Conservation (phyloP, 192 early-diverging fungal genomes). For the Podila verticillata region DNA sequence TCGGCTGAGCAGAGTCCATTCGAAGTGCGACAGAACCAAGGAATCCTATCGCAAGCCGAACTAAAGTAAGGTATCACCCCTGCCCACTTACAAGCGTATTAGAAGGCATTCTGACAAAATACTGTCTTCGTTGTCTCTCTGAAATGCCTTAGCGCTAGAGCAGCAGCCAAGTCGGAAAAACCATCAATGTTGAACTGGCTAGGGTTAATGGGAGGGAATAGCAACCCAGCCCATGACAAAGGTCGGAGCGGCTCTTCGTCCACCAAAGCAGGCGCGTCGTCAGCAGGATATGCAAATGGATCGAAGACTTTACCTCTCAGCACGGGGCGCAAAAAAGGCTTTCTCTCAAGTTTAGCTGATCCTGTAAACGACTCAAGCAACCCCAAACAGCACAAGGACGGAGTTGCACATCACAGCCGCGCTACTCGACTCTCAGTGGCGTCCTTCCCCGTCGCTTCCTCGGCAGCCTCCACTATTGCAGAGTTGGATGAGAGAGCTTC, state of each 20-base stretch:
- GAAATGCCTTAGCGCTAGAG: slow-evolving; percentile 13
- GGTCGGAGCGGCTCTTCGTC: not conserved
- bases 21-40: slow-evolving; percentile 39
- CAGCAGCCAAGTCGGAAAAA: slow-evolving; percentile 36
- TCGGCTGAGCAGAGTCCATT: slow-evolving; percentile 45
- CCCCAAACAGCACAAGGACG: slow-evolving; percentile 12
- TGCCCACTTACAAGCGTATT: not conserved
- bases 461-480: not conserved
- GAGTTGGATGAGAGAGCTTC: slow-evolving; percentile 32
- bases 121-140: not conserved
- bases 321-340: slow-evolving; percentile 38
- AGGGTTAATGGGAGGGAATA: slow-evolving; percentile 14
- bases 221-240: not conserved
- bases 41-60: slow-evolving; percentile 29
- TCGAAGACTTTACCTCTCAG: slow-evolving; percentile 39
- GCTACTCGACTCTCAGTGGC: slow-evolving; percentile 29
- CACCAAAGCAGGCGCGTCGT: not conserved
- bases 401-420: slow-evolving; percentile 17
- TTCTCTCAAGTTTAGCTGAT: slow-evolving; percentile 25
- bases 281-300: slow-evolving; percentile 12
- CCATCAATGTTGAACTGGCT: slow-evolving; percentile 46
- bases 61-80: slow-evolving; percentile 21
- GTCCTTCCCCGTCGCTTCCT: slow-evolving; percentile 8
- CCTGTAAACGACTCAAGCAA: slow-evolving; percentile 3
- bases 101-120: not conserved